Conservation (phyloP, 495 filamentous ascomycete species). For the Lasiosphaeria hispida region DNA sequence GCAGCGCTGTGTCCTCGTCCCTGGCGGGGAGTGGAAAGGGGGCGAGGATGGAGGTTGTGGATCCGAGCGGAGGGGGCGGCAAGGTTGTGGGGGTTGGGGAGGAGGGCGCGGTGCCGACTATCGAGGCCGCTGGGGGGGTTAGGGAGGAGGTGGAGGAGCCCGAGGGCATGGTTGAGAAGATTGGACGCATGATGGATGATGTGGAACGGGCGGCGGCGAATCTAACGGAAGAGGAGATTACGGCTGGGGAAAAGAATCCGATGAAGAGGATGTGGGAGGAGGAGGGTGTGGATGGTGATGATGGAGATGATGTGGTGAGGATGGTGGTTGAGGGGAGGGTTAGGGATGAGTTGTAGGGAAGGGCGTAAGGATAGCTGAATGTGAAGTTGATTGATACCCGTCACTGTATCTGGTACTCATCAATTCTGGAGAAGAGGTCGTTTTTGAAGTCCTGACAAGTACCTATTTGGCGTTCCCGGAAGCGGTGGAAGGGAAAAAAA, state of each 20-base stretch:
- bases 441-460: too few relatives aligned
- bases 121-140: constrained; percentile 26
- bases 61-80: constrained; percentile 18
- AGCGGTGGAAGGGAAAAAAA: not conserved
- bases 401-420: too few relatives aligned
- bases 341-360: constrained; percentile 41
- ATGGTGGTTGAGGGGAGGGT: constrained; percentile 6
- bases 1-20: constrained; percentile 44
- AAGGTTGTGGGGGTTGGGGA: constrained; percentile 42
- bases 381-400: not conserved
- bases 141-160: constrained; percentile 13
- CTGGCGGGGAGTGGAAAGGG: constrained; percentile 33
- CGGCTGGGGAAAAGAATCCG: constrained; percentile 28
- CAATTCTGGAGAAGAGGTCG: too few relatives aligned
- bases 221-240: constrained; percentile 26
- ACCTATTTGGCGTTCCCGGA: too few relatives aligned
- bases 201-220: constrained; percentile 17
- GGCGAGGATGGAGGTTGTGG: constrained; percentile 31
- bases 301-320: not conserved
- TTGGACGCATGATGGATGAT: constrained; percentile 52
- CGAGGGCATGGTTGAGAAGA: constrained; percentile 45
- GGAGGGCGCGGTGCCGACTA: constrained; percentile 49
- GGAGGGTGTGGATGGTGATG: not conserved
- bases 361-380: not conserved
- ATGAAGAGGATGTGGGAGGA: constrained; percentile 88